Evolutionary conservation across 371 early-diverging fungal genomes (phyloP).

Genomic region (Coelomomyces lativittatus): DNA sequence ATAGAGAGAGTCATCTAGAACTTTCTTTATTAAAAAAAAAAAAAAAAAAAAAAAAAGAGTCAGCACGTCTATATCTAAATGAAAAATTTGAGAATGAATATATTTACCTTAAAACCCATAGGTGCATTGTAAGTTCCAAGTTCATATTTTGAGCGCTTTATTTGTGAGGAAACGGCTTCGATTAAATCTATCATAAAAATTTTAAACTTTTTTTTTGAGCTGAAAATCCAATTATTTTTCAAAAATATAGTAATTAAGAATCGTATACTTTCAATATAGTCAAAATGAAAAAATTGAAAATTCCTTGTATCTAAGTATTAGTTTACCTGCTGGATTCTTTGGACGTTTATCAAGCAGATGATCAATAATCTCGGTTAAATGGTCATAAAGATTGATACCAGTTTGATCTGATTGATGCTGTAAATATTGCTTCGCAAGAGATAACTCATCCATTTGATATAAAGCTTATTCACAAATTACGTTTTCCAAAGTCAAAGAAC

Average conservation of each 20-base stretch:
- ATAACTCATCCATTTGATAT: neutral
- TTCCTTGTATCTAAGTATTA: too few relatives aligned
- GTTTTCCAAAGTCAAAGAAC: too few relatives aligned
- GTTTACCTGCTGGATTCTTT: conserved; percentile 1
- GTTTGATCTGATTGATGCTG: neutral
- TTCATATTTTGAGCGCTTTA: neutral
- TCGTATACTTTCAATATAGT: too few relatives aligned
- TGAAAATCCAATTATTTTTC: too few relatives aligned
- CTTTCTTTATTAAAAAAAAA: too few relatives aligned
- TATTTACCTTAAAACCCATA: conserved; percentile 1
- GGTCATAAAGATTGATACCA: conserved; percentile 2
- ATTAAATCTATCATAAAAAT: neutral
- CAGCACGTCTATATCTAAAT: too few relatives aligned
- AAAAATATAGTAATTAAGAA: too few relatives aligned
- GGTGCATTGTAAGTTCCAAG: neutral
- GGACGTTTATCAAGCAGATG: neutral
- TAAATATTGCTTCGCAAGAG: conserved; percentile 1
- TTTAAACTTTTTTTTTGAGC: neutral
- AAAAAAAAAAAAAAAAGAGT: too few relatives aligned
- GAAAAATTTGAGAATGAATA: too few relatives aligned
- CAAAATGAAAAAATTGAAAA: too few relatives aligned
- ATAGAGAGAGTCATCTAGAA: too few relatives aligned
- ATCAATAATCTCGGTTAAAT: neutral
- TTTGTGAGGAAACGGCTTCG: neutral
- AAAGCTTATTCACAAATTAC: too few relatives aligned